phyloP scores from a whole-genome alignment of 2,329 filamentous ascomycete genomes.

The Colletotrichum agaves region DNA sequence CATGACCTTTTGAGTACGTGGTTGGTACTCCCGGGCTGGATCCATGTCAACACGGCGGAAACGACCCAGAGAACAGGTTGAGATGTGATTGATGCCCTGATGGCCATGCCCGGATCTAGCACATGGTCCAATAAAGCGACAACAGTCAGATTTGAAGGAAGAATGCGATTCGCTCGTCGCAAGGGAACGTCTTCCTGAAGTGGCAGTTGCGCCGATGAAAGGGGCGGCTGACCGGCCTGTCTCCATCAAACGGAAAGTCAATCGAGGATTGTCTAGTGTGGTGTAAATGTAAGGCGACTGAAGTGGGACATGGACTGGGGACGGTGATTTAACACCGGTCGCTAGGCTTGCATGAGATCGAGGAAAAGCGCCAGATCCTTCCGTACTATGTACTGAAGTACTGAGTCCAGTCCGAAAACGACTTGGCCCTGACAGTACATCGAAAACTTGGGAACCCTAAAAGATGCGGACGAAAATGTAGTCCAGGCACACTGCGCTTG shows the following conservation, averaged over 20 bases:
- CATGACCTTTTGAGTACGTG: neutral
- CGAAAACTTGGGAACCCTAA: no score
- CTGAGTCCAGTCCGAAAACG: neutral
- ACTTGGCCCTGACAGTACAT: no score
- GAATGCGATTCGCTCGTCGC: constrained; percentile 9
- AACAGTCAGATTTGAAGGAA: neutral
- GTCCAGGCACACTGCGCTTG: neutral
- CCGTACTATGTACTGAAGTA: no score
- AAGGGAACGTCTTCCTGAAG: constrained; percentile 19
- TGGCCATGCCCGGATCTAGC: constrained; percentile 29
- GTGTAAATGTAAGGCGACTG: constrained; percentile 6
- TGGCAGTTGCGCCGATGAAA: constrained; percentile 15
- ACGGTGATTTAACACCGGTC: constrained; percentile 14
- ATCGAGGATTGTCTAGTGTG: constrained; percentile 16
- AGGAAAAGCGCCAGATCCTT: constrained; percentile 24
- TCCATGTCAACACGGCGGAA: constrained; percentile 30
- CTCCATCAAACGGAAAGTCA: constrained; percentile 26
- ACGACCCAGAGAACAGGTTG: constrained; percentile 32
- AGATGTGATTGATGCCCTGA: constrained; percentile 36
- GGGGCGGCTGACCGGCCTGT: constrained; percentile 12
- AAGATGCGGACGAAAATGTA: neutral
- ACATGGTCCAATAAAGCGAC: constrained; percentile 26
- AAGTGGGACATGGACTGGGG: constrained; percentile 5
- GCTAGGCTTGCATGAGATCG: constrained; percentile 35
- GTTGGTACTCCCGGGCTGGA: constrained; percentile 3